Evolutionary conservation across 768 basidiomycete species (phyloP).

Genomic region (Boletus rubroflammeus): DNA sequence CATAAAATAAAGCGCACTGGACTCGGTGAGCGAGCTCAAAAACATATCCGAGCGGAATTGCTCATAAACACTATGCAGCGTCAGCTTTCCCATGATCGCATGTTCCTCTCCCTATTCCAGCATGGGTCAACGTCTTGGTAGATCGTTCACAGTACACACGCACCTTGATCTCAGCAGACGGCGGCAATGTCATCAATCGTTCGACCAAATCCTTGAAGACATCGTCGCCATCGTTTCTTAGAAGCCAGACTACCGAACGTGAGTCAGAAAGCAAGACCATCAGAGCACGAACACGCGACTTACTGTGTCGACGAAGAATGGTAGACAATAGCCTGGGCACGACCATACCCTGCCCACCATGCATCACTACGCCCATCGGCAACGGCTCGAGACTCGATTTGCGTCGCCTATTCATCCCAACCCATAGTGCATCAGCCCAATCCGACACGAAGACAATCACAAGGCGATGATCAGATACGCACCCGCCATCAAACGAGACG

Average conservation of each 20-base stretch:
- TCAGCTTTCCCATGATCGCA: conserved; percentile 71
- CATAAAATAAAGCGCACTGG: conserved; percentile 52
- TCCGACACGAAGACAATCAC: no score
- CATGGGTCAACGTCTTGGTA: background rate
- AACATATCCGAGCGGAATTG: conserved; percentile 86
- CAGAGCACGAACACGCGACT: conserved; percentile 25
- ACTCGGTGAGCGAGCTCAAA: conserved; percentile 85
- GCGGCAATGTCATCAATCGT: conserved; percentile 53
- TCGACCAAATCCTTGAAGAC: conserved; percentile 54
- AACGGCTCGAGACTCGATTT: conserved; percentile 41
- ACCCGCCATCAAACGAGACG: conserved; percentile 52
- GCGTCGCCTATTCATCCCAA: conserved; percentile 34
- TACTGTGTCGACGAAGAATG: conserved; percentile 67
- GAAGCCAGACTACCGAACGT: conserved; percentile 53
- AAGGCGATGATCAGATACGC: conserved; percentile 12
- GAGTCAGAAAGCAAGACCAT: conserved; percentile 1
- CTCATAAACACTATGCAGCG: conserved; percentile 70
- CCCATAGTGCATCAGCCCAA: background rate
- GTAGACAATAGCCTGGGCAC: conserved; percentile 59
- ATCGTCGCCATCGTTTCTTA: conserved; percentile 53
- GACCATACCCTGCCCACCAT: conserved; percentile 44
- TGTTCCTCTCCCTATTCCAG: conserved; percentile 67
- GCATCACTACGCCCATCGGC: conserved; percentile 15
- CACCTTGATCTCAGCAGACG: conserved; percentile 58
- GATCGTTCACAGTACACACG: conserved; percentile 2